Percentiles rank a stretch among this genome's conserved stretches.
These are phyloP conservation scores for Botrytis paeoniae DNA, from an alignment of 2,329 filamentous ascomycete genomes.

Conservation along the genomic window DNA sequence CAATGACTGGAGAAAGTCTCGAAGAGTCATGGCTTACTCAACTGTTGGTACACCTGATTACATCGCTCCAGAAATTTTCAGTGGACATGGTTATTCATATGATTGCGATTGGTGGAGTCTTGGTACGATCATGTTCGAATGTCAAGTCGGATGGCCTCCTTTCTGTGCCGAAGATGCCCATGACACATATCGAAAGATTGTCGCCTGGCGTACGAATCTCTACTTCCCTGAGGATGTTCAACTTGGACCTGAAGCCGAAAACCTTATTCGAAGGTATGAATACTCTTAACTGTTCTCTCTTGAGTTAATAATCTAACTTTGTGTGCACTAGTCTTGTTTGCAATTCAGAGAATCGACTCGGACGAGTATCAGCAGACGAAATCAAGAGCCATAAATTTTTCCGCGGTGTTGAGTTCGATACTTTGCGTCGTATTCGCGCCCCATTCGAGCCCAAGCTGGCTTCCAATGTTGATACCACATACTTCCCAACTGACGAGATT, in stretches of 20 bases:
- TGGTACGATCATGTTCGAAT: conserved; percentile 99
- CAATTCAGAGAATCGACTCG: conserved; percentile 88
- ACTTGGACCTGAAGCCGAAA: conserved; percentile 82
- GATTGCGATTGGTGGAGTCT: conserved; percentile 99
- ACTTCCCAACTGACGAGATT: conserved; percentile 98
- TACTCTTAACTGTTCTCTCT: not conserved
- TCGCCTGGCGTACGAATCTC: conserved; percentile 93
- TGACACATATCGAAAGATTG: conserved; percentile 98
- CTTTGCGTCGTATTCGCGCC: conserved; percentile 85
- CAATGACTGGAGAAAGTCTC: conserved; percentile 97
- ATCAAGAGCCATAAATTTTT: conserved; percentile 96
- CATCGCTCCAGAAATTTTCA: conserved; percentile 98
- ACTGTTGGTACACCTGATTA: conserved; percentile 98
- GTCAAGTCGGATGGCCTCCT: conserved; percentile 95
- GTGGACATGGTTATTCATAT: conserved; percentile 91
- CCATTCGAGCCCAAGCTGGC: conserved; percentile 93
- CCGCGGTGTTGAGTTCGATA: conserved; percentile 93
- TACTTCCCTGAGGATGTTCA: conserved; percentile 97
- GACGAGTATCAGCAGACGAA: conserved; percentile 80
- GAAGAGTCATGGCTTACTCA: conserved; percentile 94
- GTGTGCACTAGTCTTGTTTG: conserved; percentile 70
- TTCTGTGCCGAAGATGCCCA: conserved; percentile 98
- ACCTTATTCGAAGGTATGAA: conserved; percentile 81
- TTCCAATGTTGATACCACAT: conserved; percentile 92
- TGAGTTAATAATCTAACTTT: conserved; percentile 31